A percentile compares a stretch with the other conserved stretches of the same genome.
Conservation (phyloP, 2,329 filamentous ascomycete species). For the Fusarium sambucinum region DNA sequence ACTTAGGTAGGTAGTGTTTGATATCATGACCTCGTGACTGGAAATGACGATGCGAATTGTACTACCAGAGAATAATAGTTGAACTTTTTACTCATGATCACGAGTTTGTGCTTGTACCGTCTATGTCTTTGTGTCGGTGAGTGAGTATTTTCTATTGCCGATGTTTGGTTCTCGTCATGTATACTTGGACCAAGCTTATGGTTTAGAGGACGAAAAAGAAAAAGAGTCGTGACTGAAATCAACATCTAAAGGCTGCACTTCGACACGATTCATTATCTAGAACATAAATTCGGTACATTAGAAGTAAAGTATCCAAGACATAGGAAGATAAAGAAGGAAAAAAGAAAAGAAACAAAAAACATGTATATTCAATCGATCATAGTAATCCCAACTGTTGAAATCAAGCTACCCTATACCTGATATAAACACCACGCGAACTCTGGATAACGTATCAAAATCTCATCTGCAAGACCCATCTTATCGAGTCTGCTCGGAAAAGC, state of each 20-base stretch:
- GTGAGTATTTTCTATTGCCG: not conserved
- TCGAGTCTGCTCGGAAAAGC: not conserved
- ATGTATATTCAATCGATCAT: not conserved
- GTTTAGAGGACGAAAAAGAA: not conserved
- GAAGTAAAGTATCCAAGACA: not conserved
- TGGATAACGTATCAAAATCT: not conserved
- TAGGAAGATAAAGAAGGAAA: too few relatives aligned
- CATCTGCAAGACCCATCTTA: not conserved
- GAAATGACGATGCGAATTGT: conserved; percentile 1
- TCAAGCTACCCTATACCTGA: not conserved
- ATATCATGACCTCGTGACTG: conserved; percentile 18
- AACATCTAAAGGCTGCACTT: not conserved
- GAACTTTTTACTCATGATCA: not conserved
- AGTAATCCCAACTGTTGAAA: too few relatives aligned
- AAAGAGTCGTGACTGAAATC: not conserved
- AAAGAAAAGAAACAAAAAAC: not conserved
- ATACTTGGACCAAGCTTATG: not conserved
- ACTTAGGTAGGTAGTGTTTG: too few relatives aligned
- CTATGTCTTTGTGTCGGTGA: not conserved
- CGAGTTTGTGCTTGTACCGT: not conserved
- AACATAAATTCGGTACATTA: too few relatives aligned
- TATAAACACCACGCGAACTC: not conserved
- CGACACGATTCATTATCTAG: too few relatives aligned
- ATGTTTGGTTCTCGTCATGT: not conserved
- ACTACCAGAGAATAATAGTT: not conserved